Evolutionary conservation across 2,329 filamentous ascomycete species (phyloP).

Genomic region (Claviceps sp.): DNA sequence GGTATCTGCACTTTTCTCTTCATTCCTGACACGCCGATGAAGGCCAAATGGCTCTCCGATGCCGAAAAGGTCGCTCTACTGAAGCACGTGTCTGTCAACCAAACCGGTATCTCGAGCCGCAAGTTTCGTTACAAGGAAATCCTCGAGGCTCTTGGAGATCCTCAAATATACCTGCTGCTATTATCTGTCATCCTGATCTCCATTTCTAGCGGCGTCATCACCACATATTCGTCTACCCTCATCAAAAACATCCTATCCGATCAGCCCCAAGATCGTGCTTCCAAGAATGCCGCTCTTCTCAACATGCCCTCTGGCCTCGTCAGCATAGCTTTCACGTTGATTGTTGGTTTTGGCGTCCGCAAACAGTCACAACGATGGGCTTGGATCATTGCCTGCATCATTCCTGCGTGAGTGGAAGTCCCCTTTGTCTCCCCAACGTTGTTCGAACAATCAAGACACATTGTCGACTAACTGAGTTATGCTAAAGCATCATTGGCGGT

Average conservation of each 20-base stretch:
- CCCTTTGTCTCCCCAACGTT: background rate
- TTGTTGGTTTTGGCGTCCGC: slow-evolving; percentile 34
- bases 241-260: slow-evolving; percentile 34
- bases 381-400: slow-evolving; percentile 33
- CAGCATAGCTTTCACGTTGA: slow-evolving; percentile 37
- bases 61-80: slow-evolving; percentile 35
- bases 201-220: slow-evolving; percentile 39
- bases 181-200: slow-evolving; percentile 35
- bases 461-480: background rate
- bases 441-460: background rate
- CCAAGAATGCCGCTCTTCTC: slow-evolving; percentile 34
- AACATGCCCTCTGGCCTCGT: slow-evolving; percentile 41
- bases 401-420: slow-evolving; percentile 27
- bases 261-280: slow-evolving; percentile 5
- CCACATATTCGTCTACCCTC: slow-evolving; percentile 40
- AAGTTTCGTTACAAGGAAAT: slow-evolving; percentile 40
- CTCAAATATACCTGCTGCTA: slow-evolving; percentile 37
- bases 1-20: slow-evolving; percentile 20
- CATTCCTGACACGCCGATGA: slow-evolving; percentile 31
- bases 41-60: slow-evolving; percentile 30
- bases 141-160: slow-evolving; percentile 35
- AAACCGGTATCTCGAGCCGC: slow-evolving; percentile 42
- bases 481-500: slow-evolving; percentile 29
- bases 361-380: slow-evolving; percentile 34
- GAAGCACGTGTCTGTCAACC: slow-evolving; percentile 42